phyloP scores from a whole-genome alignment of 2,329 filamentous ascomycete species.

The Cladosporium cucumerinum region DNA sequence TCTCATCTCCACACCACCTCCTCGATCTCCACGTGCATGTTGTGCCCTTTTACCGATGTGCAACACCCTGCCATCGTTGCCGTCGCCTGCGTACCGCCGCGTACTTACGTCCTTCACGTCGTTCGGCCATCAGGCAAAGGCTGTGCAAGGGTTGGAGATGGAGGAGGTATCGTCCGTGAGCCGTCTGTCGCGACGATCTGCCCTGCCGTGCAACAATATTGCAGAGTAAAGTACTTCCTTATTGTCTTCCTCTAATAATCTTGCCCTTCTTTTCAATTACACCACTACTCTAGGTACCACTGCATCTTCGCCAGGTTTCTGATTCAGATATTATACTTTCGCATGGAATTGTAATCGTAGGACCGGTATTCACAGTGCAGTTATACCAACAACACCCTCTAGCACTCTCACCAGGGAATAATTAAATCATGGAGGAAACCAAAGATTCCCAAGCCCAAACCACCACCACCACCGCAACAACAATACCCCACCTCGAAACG shows the following conservation, averaged over 20 bases:
- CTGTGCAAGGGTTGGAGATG: conserved; percentile 8
- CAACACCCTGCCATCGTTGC: neutral
- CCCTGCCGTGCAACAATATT: neutral
- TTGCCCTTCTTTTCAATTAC: neutral
- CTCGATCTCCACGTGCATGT: neutral
- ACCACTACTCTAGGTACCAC: neutral
- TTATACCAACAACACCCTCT: neutral
- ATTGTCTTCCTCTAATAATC: neutral
- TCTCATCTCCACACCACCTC: neutral
- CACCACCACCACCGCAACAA: no score
- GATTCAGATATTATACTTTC: neutral
- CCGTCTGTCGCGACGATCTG: neutral
- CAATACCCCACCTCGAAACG: neutral
- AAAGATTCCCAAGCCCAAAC: no score
- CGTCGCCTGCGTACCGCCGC: neutral
- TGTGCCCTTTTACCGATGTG: neutral
- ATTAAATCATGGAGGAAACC: neutral
- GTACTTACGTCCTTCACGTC: neutral
- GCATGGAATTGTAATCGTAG: neutral
- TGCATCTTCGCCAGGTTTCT: neutral
- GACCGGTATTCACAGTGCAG: neutral
- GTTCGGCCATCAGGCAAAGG: neutral
- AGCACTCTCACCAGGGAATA: neutral
- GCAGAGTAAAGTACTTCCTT: neutral
- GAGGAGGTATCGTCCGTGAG: neutral